Evolutionary conservation across 139 green algal species (phyloP).

Genomic region (Tetradesmus obliquus): DNA sequence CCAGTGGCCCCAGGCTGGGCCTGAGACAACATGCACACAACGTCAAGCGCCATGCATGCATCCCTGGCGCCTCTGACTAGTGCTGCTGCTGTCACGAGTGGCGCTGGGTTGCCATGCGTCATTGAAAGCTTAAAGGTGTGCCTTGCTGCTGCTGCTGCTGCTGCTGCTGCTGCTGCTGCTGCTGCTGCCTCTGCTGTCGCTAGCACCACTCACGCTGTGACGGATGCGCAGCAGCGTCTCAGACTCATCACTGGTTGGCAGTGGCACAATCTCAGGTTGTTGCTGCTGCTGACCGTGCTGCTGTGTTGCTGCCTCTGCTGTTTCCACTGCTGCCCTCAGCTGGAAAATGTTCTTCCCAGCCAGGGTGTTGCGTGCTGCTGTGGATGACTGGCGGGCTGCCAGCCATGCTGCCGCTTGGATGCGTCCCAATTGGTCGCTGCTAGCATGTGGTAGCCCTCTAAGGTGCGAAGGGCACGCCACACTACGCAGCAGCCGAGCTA

Average conservation of each 20-base stretch:
- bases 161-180: background rate
- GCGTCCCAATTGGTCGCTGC: background rate
- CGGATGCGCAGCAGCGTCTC: constrained; percentile 86
- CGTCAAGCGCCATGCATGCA: background rate
- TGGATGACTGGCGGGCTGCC: constrained; percentile 20
- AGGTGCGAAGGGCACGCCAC: background rate
- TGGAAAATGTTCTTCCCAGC: constrained; percentile 49
- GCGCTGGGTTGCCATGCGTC: background rate
- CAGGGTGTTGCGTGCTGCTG: constrained; percentile 12
- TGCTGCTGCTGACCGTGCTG: constrained; percentile 24
- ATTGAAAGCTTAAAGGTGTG: background rate
- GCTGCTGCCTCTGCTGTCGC: background rate
- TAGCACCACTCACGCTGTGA: constrained; percentile 80
- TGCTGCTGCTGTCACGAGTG: background rate
- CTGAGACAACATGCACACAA: background rate
- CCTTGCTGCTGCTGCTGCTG: background rate
- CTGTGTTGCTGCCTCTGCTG: constrained; percentile 16
- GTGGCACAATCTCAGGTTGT: constrained; percentile 43
- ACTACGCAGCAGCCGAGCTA: constrained; percentile 27
- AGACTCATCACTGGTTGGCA: constrained; percentile 83
- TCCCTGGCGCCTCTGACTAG: background rate
- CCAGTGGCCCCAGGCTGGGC: background rate
- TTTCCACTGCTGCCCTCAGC: constrained; percentile 39
- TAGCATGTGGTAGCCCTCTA: background rate
- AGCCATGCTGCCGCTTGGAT: constrained; percentile 22